Evolutionary conservation across 441 rosid species (phyloP).

Genomic region (Flueggea neowawraea): DNA sequence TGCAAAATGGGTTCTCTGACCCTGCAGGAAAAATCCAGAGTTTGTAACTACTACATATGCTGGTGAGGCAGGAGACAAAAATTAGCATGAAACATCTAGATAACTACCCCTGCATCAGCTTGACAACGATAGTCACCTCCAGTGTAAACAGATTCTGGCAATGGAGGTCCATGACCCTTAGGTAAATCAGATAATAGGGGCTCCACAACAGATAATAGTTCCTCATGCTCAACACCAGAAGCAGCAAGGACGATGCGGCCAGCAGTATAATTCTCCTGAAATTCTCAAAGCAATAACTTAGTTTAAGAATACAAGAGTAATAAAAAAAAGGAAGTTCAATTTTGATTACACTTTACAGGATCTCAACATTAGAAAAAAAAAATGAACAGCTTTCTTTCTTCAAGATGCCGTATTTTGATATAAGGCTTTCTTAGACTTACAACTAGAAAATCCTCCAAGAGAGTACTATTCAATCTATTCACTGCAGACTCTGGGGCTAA

Average conservation of each 20-base stretch:
- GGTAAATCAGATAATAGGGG: constrained; percentile 81
- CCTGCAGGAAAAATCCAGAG: background rate
- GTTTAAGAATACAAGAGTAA: background rate
- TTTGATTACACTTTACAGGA: too few relatives aligned
- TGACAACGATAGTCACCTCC: constrained; percentile 92
- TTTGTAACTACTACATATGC: background rate
- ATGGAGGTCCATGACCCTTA: constrained; percentile 25
- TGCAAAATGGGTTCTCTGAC: constrained; percentile 75
- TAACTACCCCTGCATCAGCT: constrained; percentile 59
- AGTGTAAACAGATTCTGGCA: constrained; percentile 70
- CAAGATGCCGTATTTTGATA: too few relatives aligned
- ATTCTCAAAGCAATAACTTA: constrained; percentile 14
- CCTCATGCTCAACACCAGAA: constrained; percentile 77
- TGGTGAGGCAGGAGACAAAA: background rate
- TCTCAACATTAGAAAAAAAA: too few relatives aligned
- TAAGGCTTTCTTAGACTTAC: constrained; percentile 37
- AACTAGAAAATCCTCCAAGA: constrained; percentile 68
- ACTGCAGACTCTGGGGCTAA: constrained; percentile 67
- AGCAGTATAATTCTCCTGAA: constrained; percentile 81
- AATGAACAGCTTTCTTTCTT: too few relatives aligned
- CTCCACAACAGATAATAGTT: constrained; percentile 68
- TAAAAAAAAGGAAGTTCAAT: background rate
- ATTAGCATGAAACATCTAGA: background rate
- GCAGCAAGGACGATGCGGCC: constrained; percentile 90
- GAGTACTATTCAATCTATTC: constrained; percentile 43